Evolutionary conservation across 768 basidiomycete genomes (phyloP).

Genomic region (Mycena crocata): DNA sequence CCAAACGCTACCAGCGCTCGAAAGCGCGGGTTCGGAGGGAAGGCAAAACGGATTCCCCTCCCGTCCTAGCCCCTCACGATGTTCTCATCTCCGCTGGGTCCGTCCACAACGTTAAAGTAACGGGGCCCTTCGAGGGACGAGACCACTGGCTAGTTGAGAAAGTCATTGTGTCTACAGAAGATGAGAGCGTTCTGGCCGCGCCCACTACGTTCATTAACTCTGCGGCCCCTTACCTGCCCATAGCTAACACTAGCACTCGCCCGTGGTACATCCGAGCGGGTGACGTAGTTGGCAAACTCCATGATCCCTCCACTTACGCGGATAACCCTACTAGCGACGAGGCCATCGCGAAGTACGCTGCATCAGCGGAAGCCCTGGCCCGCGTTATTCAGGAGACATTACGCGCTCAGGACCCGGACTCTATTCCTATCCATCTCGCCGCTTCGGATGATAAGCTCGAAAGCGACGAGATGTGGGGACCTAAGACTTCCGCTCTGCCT

Average conservation of each 20-base stretch:
- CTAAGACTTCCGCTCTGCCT: background rate
- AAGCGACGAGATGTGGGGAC: background rate
- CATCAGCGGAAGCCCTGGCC: background rate
- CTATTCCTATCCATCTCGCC: background rate
- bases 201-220: too few species aligned
- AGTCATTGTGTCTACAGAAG: too few species aligned
- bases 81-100: slow-evolving; percentile 5
- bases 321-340: background rate
- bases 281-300: slow-evolving; percentile 22
- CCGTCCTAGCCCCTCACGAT: slow-evolving; percentile 7
- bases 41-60: too few species aligned
- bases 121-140: slow-evolving; percentile 4
- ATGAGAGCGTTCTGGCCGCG: too few species aligned
- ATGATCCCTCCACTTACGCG: background rate
- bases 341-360: background rate
- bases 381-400: background rate
- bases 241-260: slow-evolving; percentile 29
- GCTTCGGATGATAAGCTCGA: background rate
- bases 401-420: background rate
- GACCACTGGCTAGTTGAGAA: too few species aligned
- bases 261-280: slow-evolving; percentile 29
- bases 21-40: too few species aligned
- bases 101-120: slow-evolving; percentile 13
- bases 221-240: slow-evolving; percentile 29
- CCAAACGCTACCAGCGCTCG: background rate